Percentiles rank a stretch among this genome's conserved stretches.
Evolutionary conservation across 331 rosid genomes (phyloP).

Genomic region (Pyracantha coccinea): DNA sequence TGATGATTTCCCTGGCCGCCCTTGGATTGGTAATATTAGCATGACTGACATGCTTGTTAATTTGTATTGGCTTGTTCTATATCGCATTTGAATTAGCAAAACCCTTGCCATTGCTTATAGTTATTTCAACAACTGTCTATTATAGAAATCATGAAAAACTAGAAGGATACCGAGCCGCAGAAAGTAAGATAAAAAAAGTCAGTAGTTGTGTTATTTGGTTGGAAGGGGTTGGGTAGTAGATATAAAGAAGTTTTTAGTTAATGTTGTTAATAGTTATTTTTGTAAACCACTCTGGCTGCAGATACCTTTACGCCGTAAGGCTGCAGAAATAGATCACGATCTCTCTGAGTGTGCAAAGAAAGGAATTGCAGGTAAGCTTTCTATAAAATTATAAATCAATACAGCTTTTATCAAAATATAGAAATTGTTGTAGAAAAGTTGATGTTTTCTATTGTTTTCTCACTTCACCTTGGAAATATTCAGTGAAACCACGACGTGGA

Average conservation of each 20-base stretch:
- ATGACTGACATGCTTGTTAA: background rate
- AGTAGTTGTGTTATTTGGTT: background rate
- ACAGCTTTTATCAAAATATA: background rate
- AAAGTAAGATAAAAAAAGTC: background rate
- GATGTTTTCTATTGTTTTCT: background rate
- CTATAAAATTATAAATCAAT: background rate
- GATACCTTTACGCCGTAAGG: conserved; percentile 58
- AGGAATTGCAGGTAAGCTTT: conserved; percentile 77
- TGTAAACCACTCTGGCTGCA: conserved; percentile 22
- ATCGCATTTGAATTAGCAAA: background rate
- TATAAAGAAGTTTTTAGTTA: background rate
- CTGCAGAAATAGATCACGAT: conserved; percentile 36
- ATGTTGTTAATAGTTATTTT: conserved; percentile 4
- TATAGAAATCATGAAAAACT: background rate
- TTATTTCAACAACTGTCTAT: conserved; percentile 2
- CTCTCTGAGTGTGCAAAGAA: conserved; percentile 93
- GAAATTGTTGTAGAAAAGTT: background rate
- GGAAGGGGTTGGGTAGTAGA: background rate
- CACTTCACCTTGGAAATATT: background rate
- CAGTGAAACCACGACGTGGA: conserved; percentile 80
- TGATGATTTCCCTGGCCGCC: background rate
- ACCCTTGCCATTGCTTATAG: background rate
- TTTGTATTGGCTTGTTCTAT: background rate
- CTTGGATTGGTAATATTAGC: background rate
- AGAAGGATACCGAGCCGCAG: background rate